Evolutionary conservation across 1,284 basidiomycete species (phyloP).

Genomic region (Ustilago hordei): DNA sequence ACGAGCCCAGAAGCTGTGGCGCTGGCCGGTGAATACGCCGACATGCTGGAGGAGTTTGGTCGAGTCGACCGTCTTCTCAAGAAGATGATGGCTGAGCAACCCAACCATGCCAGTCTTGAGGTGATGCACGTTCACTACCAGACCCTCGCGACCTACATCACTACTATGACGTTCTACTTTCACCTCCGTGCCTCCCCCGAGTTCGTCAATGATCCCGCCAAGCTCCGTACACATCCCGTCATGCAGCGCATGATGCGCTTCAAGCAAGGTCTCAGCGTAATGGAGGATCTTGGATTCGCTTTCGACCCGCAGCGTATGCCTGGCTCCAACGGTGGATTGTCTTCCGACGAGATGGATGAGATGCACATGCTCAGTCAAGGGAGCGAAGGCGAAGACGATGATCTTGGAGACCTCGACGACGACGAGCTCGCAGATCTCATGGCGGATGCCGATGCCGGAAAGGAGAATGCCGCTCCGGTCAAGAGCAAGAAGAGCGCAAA

Average conservation of each 20-base stretch:
- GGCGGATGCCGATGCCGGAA: conserved; percentile 51
- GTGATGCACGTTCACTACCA: conserved; percentile 70
- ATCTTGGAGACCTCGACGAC: conserved; percentile 54
- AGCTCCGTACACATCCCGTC: conserved; percentile 74
- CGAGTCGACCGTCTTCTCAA: conserved; percentile 75
- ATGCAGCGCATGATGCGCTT: conserved; percentile 84
- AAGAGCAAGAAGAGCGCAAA: conserved; percentile 21
- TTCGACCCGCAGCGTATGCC: conserved; percentile 34
- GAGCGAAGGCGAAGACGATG: conserved; percentile 55
- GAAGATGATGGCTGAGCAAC: conserved; percentile 73
- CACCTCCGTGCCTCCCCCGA: conserved; percentile 77
- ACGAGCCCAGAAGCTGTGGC: conserved; percentile 80
- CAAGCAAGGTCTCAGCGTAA: conserved; percentile 82
- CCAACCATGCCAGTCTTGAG: conserved; percentile 72
- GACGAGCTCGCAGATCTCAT: conserved; percentile 59
- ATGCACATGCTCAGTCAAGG: conserved; percentile 52
- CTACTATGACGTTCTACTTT: conserved; percentile 91
- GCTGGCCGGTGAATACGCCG: conserved; percentile 73
- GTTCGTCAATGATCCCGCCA: conserved; percentile 46
- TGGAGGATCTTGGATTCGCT: conserved; percentile 71
- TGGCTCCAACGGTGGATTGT: conserved; percentile 22
- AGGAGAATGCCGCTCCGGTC: conserved; percentile 40
- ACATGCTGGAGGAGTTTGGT: conserved; percentile 73
- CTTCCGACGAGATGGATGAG: conserved; percentile 43
- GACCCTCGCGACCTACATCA: conserved; percentile 87